A percentile compares a stretch with the other conserved stretches of the same genome.
phyloP scores from a whole-genome alignment of 108 stramenopile genomes.

The Nitzschia putrida region DNA sequence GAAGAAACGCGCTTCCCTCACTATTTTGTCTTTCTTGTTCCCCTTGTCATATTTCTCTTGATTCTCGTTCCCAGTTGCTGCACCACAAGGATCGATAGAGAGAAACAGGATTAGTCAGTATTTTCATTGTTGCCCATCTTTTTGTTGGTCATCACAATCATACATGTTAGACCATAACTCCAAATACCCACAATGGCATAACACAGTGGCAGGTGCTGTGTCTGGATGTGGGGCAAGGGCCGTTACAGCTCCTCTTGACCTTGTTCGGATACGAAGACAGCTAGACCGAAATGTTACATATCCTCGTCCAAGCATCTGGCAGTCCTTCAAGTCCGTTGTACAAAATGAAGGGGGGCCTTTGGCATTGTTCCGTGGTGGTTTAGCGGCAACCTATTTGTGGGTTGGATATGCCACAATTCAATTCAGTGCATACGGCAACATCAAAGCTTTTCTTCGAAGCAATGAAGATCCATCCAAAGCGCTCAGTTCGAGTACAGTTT shows the following conservation, averaged over 20 bases:
- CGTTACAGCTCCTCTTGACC: constrained; percentile 89
- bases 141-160: neutral
- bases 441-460: constrained; percentile 14
- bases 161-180: neutral
- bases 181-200: constrained; percentile 49
- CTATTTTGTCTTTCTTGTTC: neutral
- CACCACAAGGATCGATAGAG: neutral
- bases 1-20: constrained; percentile 8
- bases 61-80: constrained; percentile 25
- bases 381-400: constrained; percentile 93
- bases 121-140: neutral
- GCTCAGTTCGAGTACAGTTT: constrained; percentile 28
- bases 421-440: constrained; percentile 76
- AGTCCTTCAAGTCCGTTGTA: constrained; percentile 45
- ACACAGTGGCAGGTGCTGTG: constrained; percentile 40
- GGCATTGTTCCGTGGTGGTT: constrained; percentile 85
- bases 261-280: constrained; percentile 88
- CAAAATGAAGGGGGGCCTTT: constrained; percentile 76
- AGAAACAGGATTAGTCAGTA: neutral
- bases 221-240: constrained; percentile 55
- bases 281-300: constrained; percentile 45
- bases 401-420: constrained; percentile 87
- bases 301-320: constrained; percentile 23
- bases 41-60: neutral
- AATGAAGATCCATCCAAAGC: neutral